Evolutionary conservation across 257 asterid species (phyloP).

Genomic region (Fraxinus excelsior): DNA sequence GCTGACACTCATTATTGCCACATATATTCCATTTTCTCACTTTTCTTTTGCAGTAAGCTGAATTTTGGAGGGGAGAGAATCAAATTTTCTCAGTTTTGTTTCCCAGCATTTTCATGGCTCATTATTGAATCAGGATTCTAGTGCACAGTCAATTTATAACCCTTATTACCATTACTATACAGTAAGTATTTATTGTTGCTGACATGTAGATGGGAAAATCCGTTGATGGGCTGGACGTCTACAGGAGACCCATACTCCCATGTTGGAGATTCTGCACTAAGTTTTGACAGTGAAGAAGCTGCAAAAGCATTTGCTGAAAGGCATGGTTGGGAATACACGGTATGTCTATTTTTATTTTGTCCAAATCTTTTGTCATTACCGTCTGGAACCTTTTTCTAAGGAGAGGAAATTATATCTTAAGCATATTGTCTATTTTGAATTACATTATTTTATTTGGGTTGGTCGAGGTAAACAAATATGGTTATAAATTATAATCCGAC

Average conservation of each 20-base stretch:
- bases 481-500: constrained; percentile 4
- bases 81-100: neutral
- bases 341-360: constrained; percentile 35
- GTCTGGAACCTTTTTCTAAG: constrained; percentile 5
- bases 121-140: constrained; percentile 18
- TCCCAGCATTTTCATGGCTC: constrained; percentile 3
- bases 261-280: constrained; percentile 85
- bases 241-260: constrained; percentile 97
- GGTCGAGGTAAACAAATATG: neutral
- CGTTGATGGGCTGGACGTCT: constrained; percentile 99
- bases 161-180: neutral
- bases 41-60: neutral
- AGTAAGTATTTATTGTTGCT: constrained; percentile 19
- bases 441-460: neutral
- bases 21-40: neutral
- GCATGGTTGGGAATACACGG: constrained; percentile 94
- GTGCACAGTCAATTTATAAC: constrained; percentile 23
- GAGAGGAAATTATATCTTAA: neutral
- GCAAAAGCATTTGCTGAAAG: constrained; percentile 77
- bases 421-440: no score
- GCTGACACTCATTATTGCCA: neutral
- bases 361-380: constrained; percentile 1
- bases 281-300: constrained; percentile 87
- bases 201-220: constrained; percentile 93
- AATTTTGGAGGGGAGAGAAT: neutral